A percentile compares a stretch with the other conserved stretches of the same genome.
phyloP scores from a whole-genome alignment of 805 yeast genomes.

The Pichia occidentalis region DNA sequence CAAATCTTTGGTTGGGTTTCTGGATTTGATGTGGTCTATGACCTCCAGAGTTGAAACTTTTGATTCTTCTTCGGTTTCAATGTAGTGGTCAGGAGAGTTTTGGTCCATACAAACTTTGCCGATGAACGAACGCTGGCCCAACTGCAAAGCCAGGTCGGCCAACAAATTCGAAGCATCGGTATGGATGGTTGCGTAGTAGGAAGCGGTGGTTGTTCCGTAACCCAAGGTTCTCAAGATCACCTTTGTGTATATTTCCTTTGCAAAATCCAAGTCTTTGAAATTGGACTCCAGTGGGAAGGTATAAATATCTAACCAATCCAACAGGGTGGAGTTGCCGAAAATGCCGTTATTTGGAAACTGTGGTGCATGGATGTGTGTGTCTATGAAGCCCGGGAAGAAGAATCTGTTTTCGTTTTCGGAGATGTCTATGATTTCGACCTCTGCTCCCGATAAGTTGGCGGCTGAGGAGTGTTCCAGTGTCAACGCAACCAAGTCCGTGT shows the following conservation, averaged over 20 bases:
- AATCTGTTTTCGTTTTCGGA: slow-evolving; percentile 41
- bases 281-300: slow-evolving; percentile 87
- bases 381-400: slow-evolving; percentile 77
- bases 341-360: slow-evolving; percentile 79
- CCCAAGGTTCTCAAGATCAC: slow-evolving; percentile 64
- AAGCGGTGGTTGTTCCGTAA: slow-evolving; percentile 87
- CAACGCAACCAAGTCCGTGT: slow-evolving; percentile 1
- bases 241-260: slow-evolving; percentile 54
- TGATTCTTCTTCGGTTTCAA: slow-evolving; percentile 50
- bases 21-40: slow-evolving; percentile 45
- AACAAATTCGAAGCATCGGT: slow-evolving; percentile 65
- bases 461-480: slow-evolving; percentile 7
- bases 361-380: slow-evolving; percentile 81
- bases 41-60: slow-evolving; percentile 48
- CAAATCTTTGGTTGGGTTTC: slow-evolving; percentile 46
- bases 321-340: slow-evolving; percentile 74
- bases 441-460: slow-evolving; percentile 17
- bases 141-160: slow-evolving; percentile 58
- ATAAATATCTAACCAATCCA: slow-evolving; percentile 83
- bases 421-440: slow-evolving; percentile 29
- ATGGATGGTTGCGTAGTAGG: slow-evolving; percentile 88
- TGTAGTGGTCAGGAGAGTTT: slow-evolving; percentile 67
- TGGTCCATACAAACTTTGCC: slow-evolving; percentile 95
- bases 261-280: slow-evolving; percentile 46
- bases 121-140: slow-evolving; percentile 82